Percentiles rank a stretch among this genome's conserved stretches.
These are phyloP conservation scores for Dactylellina parvicollis DNA, from an alignment of 2,329 filamentous ascomycete genomes.

Conservation along the genomic window DNA sequence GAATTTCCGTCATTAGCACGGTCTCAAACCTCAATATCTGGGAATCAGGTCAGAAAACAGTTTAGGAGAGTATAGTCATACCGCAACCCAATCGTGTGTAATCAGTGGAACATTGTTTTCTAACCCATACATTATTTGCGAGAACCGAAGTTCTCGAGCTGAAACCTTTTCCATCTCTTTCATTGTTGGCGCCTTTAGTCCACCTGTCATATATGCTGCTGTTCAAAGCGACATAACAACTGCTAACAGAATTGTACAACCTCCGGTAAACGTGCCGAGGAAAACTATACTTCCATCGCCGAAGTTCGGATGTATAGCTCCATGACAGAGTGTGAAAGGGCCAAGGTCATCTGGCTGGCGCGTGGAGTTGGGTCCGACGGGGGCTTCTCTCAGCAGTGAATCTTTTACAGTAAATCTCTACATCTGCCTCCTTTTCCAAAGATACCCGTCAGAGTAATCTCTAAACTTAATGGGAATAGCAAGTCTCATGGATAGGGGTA, in stretches of 20 bases:
- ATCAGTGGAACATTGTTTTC: conserved; percentile 19
- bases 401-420: conserved; percentile 8
- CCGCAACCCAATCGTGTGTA: conserved; percentile 6
- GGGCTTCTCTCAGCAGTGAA: conserved; percentile 13
- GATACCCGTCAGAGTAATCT: conserved; percentile 15
- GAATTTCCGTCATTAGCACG: no score
- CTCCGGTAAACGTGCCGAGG: neutral
- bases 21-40: no score
- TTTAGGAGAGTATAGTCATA: no score
- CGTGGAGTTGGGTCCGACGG: neutral
- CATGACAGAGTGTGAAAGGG: conserved; percentile 29
- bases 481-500: conserved; percentile 11
- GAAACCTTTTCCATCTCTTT: conserved; percentile 26
- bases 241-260: conserved; percentile 9
- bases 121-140: conserved; percentile 12
- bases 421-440: conserved; percentile 23
- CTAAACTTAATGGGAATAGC: neutral
- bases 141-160: conserved; percentile 20
- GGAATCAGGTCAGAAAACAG: no score
- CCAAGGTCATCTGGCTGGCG: neutral
- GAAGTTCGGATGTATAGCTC: conserved; percentile 17
- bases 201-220: conserved; percentile 34
- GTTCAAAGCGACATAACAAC: conserved; percentile 19
- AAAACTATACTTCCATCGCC: conserved; percentile 30
- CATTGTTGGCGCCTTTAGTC: conserved; percentile 15